phyloP scores from a whole-genome alignment of 768 basidiomycete species.

The Trametes coccinea region DNA sequence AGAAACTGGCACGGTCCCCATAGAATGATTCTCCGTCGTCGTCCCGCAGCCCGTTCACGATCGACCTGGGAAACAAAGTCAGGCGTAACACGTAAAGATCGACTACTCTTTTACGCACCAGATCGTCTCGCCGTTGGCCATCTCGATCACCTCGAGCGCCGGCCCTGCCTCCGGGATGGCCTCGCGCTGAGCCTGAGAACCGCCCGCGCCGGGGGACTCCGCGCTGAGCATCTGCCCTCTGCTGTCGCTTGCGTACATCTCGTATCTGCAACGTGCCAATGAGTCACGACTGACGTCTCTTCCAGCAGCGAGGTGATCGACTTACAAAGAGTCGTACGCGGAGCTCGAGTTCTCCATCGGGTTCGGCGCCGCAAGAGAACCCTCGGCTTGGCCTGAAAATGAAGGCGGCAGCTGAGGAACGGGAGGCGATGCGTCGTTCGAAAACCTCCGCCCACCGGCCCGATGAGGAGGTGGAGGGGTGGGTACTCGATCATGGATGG shows the following conservation, averaged over 20 bases:
- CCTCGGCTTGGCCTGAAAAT: constrained; percentile 42
- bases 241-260: constrained; percentile 73
- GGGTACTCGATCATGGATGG: constrained; percentile 78
- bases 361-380: constrained; percentile 39
- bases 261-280: constrained; percentile 52
- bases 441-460: constrained; percentile 57
- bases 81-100: constrained; percentile 9
- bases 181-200: constrained; percentile 36
- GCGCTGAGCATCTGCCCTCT: constrained; percentile 21
- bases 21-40: constrained; percentile 72
- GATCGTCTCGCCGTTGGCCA: constrained; percentile 86
- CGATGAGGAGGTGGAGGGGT: constrained; percentile 82
- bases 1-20: constrained; percentile 67
- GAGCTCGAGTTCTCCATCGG: constrained; percentile 67
- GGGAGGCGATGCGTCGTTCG: constrained; percentile 65
- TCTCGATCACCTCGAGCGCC: constrained; percentile 76
- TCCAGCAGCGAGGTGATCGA: constrained; percentile 25
- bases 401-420: constrained; percentile 63
- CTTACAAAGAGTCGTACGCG: constrained; percentile 78
- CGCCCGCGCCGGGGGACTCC: constrained; percentile 34
- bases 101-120: constrained; percentile 53
- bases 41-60: constrained; percentile 81
- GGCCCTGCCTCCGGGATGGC: constrained; percentile 42
- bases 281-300: constrained; percentile 9
- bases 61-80: constrained; percentile 52